These are phyloP conservation scores for Talaromyces sp. DNA, from an alignment of 2,329 filamentous ascomycete genomes.

Conservation along the genomic window DNA sequence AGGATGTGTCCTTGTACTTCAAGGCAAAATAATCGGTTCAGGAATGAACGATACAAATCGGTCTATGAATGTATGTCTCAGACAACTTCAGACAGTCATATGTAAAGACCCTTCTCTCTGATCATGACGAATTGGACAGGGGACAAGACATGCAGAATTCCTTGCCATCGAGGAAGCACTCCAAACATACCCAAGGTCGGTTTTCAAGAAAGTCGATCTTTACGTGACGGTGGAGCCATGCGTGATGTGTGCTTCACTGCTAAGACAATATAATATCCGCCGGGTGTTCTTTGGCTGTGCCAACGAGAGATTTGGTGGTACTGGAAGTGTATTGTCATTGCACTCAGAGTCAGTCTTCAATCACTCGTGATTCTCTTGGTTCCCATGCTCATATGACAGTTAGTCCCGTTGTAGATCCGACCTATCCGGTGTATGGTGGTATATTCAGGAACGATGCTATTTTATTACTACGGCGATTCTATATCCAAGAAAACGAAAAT, in stretches of 20 bases:
- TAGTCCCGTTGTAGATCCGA: constrained; percentile 68
- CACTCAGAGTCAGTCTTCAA: constrained; percentile 59
- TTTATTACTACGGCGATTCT: constrained; percentile 85
- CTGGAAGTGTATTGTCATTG: constrained; percentile 85
- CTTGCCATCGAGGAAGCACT: constrained; percentile 72
- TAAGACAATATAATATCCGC: constrained; percentile 82
- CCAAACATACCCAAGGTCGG: constrained; percentile 59
- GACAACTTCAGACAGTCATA: background rate
- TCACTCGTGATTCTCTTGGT: background rate
- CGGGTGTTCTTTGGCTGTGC: constrained; percentile 92
- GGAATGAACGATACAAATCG: constrained; percentile 98
- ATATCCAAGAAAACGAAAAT: constrained; percentile 95
- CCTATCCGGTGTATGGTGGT: constrained; percentile 80
- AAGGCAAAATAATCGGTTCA: constrained; percentile 72
- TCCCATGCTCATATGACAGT: background rate
- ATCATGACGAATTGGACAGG: constrained; percentile 54
- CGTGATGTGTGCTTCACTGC: constrained; percentile 94
- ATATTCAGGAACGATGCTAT: constrained; percentile 91
- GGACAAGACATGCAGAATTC: constrained; percentile 93
- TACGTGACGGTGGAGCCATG: constrained; percentile 99
- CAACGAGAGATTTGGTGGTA: constrained; percentile 96
- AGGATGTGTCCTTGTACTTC: constrained; percentile 85
- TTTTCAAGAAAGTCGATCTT: constrained; percentile 70
- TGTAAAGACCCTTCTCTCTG: background rate
- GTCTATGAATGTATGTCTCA: constrained; percentile 59